Evolutionary conservation across 2,329 filamentous ascomycete genomes (phyloP), one percentile per base, ranked within the genome.

Genomic region (Alternaria solani): DNA sequence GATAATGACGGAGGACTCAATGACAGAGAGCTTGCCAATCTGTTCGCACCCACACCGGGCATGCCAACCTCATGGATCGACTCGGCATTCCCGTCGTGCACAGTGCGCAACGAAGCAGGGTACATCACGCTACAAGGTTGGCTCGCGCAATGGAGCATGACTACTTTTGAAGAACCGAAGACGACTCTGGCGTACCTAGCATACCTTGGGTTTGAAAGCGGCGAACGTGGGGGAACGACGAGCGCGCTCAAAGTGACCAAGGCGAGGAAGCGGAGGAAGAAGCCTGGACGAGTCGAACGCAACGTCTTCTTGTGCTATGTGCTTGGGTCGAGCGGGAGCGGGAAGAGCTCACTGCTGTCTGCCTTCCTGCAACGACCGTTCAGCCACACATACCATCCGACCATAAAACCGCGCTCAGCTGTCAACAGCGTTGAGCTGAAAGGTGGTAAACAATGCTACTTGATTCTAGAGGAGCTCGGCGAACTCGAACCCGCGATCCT

Each of bases 61-160:
- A 81, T 97, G 14, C 95, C 95, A 0, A 81, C 86, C 3, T 94
- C 92, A 0, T 99, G 95, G 95, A 83, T 88, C 0, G 94, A 97
- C 65, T 91, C 91, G 1, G 91, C 88, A 0, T 99, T 99, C 73
- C 95, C 95, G 2, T 93, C 91, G 0, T 96, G 93, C 25, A 97
- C 95, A 0, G 94, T 98, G 18, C 90, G 93, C 42, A 98, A 97
- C 74, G 95, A 99, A 79, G 93, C 92, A 8, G 95, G 95, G 0
- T 88, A 98, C 76, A 94, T 99, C 63, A 99, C 95, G 1, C 84
- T 99, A 4, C 95, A 99, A 78, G 95, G 95, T 2, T 99, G 95
- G 95, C 87, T 99, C 38, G 95, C 95, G 4, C 95, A 99, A 73
- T 99, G 95, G 95, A 97, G 94, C 76, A 99, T 99, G 95, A 99